phyloP scores from a whole-genome alignment of 2,329 filamentous ascomycete genomes.

The Chaetomium sp. region DNA sequence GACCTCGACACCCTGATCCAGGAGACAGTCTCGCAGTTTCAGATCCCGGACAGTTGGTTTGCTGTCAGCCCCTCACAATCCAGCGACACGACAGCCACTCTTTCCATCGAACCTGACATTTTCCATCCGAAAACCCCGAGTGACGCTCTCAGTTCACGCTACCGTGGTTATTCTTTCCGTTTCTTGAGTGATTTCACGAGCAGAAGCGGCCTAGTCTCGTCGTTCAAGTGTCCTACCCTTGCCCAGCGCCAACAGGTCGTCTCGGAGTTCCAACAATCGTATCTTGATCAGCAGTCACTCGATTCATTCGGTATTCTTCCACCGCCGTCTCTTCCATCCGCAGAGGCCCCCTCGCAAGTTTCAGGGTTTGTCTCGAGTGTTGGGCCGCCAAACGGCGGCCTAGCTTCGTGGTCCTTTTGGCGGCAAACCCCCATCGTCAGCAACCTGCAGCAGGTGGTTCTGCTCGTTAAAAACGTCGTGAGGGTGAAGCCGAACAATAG shows the following conservation, averaged over 20 bases:
- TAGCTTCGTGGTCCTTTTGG: constrained; percentile 29
- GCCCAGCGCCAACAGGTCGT: constrained; percentile 39
- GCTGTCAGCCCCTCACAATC: constrained; percentile 21
- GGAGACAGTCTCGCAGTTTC: constrained; percentile 27
- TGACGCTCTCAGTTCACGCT: constrained; percentile 16
- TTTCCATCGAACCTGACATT: neutral
- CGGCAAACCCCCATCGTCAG: constrained; percentile 41
- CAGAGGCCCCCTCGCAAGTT: neutral
- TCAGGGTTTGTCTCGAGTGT: neutral
- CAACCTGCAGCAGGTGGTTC: constrained; percentile 43
- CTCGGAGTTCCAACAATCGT: constrained; percentile 27
- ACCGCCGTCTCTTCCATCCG: constrained; percentile 5
- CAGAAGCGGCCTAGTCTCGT: constrained; percentile 41
- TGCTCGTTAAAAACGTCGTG: constrained; percentile 41
- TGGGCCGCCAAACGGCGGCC: neutral
- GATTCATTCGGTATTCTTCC: constrained; percentile 13
- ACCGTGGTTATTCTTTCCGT: constrained; percentile 32
- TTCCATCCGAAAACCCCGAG: constrained; percentile 8
- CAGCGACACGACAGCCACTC: neutral
- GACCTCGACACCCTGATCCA: constrained; percentile 30
- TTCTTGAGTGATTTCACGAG: constrained; percentile 44
- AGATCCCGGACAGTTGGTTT: constrained; percentile 26
- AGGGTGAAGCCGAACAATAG: constrained; percentile 42
- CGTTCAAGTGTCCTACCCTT: constrained; percentile 43
- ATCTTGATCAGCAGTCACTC: constrained; percentile 25